A percentile compares a stretch with the other conserved stretches of the same genome.
Conservation (phyloP, 106 monocot genomes). For the Phalaenopsis aphrodite region DNA sequence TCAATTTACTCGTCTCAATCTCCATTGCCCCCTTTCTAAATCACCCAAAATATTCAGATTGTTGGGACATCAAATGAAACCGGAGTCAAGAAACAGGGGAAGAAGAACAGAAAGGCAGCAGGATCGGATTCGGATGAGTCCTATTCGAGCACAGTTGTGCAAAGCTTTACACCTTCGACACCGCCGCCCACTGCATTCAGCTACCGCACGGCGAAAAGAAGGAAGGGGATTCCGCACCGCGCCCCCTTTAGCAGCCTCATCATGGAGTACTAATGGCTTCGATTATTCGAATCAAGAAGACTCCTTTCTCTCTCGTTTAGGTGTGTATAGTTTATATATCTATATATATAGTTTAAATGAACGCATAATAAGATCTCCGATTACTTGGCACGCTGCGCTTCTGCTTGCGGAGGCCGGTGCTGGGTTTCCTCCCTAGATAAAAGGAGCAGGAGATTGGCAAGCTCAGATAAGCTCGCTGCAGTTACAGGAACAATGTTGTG, state of each 20-base stretch:
- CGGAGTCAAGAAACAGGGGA: not conserved
- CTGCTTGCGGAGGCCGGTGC: constrained; percentile 6
- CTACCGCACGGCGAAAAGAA: constrained; percentile 40
- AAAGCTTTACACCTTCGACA: constrained; percentile 63
- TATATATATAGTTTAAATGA: not conserved
- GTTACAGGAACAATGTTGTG: not conserved
- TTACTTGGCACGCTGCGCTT: constrained; percentile 1
- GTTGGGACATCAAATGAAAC: constrained; percentile 9
- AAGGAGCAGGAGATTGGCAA: not conserved
- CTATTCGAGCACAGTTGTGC: constrained; percentile 28
- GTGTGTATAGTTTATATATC: not conserved
- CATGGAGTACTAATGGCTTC: constrained; percentile 16
- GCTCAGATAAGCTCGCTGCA: not conserved
- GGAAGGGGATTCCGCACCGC: constrained; percentile 76
- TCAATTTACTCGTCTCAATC: not conserved
- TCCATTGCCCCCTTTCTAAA: not conserved
- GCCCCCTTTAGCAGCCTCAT: constrained; percentile 65
- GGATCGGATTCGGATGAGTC: constrained; percentile 43
- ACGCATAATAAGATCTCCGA: not conserved
- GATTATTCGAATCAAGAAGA: not conserved
- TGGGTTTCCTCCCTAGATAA: not conserved
- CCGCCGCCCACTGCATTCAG: constrained; percentile 24
- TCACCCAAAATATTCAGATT: not conserved
- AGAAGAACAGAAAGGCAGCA: constrained; percentile 3
- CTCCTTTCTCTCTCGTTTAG: not conserved